A percentile compares a stretch with the other conserved stretches of the same genome.
These are phyloP conservation scores for Pestalotiopsis sp. DNA, from an alignment of 2,329 filamentous ascomycete species.

Conservation along the genomic window DNA sequence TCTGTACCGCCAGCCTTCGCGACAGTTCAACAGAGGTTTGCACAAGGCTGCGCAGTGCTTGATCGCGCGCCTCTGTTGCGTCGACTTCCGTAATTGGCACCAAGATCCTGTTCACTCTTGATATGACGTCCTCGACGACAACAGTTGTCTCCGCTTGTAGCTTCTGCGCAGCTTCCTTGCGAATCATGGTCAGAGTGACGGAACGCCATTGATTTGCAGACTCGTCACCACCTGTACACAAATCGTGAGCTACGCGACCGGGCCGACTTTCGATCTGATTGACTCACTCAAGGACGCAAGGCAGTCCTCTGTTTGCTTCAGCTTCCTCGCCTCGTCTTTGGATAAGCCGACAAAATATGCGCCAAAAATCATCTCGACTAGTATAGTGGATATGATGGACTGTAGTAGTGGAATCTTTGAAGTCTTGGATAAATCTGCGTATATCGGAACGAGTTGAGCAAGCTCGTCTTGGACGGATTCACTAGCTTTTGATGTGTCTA, in stretches of 20 bases:
- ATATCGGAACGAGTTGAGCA: conserved; percentile 55
- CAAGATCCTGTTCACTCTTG: conserved; percentile 50
- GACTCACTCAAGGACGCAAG: conserved; percentile 43
- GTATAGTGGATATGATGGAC: conserved; percentile 58
- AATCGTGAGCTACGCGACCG: conserved; percentile 15
- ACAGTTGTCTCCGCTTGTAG: conserved; percentile 47
- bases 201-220: conserved; percentile 68
- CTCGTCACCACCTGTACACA: conserved; percentile 44
- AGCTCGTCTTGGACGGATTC: conserved; percentile 40
- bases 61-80: conserved; percentile 47
- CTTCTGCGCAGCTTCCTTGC: conserved; percentile 50
- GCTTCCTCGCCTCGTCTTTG: conserved; percentile 50
- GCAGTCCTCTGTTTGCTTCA: conserved; percentile 51
- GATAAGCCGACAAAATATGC: conserved; percentile 66
- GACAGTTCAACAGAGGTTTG: conserved; percentile 57
- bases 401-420: conserved; percentile 66
- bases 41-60: conserved; percentile 55
- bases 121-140: conserved; percentile 44
- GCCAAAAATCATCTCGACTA: conserved; percentile 64
- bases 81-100: conserved; percentile 47
- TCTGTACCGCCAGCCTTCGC: conserved; percentile 58
- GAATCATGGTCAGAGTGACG: conserved; percentile 61
- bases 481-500: conserved; percentile 26
- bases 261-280: conserved; percentile 12
- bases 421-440: conserved; percentile 52